These are phyloP conservation scores for Oxyria digyna DNA, from an alignment of 148 eudicot genomes.

Conservation along the genomic window DNA sequence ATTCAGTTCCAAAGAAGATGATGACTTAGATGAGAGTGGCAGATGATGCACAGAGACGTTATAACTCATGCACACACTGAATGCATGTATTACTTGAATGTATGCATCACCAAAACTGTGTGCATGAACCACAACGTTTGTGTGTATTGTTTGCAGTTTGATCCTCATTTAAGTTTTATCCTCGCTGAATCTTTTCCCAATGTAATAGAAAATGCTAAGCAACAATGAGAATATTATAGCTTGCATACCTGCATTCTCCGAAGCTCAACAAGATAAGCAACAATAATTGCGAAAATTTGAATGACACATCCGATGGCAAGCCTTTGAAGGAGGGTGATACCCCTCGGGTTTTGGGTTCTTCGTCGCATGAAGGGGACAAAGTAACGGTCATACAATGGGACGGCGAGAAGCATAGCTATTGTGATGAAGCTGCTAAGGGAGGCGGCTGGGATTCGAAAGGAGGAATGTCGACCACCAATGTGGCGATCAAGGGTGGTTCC, in stretches of 20 bases:
- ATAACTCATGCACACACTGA: no score
- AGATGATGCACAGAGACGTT: no score
- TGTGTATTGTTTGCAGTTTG: no score
- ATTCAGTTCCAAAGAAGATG: no score
- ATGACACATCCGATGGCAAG: slow-evolving; percentile 60
- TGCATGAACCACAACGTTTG: no score
- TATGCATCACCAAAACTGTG: no score
- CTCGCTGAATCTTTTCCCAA: no score
- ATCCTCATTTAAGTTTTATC: no score
- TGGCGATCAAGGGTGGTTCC: slow-evolving; percentile 72
- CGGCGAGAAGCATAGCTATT: slow-evolving; percentile 52
- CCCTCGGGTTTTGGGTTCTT: slow-evolving; percentile 58
- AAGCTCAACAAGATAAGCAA: slow-evolving; percentile 51
- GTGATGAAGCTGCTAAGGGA: slow-evolving; percentile 74
- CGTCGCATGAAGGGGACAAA: slow-evolving; percentile 59
- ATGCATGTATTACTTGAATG: no score
- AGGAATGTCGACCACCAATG: slow-evolving; percentile 20
- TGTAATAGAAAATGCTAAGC: not conserved
- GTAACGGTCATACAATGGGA: slow-evolving; percentile 68
- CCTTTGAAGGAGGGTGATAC: slow-evolving; percentile 64
- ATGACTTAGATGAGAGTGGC: no score
- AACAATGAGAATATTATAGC: not conserved
- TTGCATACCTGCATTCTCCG: slow-evolving; percentile 38
- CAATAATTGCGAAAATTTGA: slow-evolving; percentile 55
- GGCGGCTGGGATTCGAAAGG: slow-evolving; percentile 68